A percentile compares a stretch with the other conserved stretches of the same genome.
Evolutionary conservation across 2,329 filamentous ascomycete genomes (phyloP).

Genomic region (Whalleya microplaca): DNA sequence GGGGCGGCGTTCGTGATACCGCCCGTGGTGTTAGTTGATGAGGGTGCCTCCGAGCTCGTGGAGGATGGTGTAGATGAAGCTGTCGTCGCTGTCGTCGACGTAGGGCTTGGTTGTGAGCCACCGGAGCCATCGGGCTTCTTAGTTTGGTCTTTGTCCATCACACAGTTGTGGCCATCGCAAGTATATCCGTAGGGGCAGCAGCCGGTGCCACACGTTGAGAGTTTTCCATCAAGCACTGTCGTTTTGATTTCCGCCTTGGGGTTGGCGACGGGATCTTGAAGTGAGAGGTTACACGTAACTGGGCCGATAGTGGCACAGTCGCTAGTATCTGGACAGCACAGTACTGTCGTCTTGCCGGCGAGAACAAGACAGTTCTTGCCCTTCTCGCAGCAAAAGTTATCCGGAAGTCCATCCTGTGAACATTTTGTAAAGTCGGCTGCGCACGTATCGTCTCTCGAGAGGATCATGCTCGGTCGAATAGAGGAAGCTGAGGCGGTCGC

Average conservation of each 20-base stretch:
- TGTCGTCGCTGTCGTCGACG: constrained; percentile 8
- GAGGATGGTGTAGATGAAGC: constrained; percentile 7
- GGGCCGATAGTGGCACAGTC: constrained; percentile 65
- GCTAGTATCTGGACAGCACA: constrained; percentile 68
- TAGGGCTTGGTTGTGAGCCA: constrained; percentile 4
- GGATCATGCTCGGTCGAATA: constrained; percentile 42
- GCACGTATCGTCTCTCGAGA: constrained; percentile 54
- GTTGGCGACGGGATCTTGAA: constrained; percentile 61
- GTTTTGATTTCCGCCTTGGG: constrained; percentile 69
- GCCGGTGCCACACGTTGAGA: constrained; percentile 60
- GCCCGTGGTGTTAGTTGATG: constrained; percentile 12
- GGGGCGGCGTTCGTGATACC: constrained; percentile 17
- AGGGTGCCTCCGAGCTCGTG: constrained; percentile 10
- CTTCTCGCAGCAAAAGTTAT: constrained; percentile 68
- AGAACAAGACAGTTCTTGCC: constrained; percentile 61
- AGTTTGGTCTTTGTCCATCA: constrained; percentile 55
- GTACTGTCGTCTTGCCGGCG: constrained; percentile 65
- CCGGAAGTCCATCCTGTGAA: constrained; percentile 55
- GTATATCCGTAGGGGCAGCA: constrained; percentile 77
- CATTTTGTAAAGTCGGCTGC: constrained; percentile 58
- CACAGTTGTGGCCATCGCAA: constrained; percentile 60
- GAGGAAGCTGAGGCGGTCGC: constrained; percentile 42
- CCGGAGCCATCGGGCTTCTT: constrained; percentile 31
- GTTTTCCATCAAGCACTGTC: constrained; percentile 58
- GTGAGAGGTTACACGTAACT: constrained; percentile 65